phyloP scores from a whole-genome alignment of 352 stramenopile species.

The Albugo candida region DNA sequence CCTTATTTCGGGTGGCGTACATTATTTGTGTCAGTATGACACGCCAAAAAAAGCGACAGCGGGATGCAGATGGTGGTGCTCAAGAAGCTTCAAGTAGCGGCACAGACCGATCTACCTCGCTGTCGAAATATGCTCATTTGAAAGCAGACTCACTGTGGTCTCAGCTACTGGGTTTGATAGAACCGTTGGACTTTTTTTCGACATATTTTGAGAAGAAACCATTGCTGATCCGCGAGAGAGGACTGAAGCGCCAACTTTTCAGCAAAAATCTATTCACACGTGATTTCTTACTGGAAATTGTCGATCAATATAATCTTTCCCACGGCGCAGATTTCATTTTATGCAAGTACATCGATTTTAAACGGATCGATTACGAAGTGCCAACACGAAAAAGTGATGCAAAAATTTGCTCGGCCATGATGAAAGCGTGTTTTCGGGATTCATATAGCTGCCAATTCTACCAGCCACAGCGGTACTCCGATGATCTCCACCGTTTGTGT shows the following conservation, averaged over 20 bases:
- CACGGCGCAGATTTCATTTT: conserved; percentile 51
- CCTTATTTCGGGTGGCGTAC: too few species aligned
- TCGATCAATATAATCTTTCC: conserved; percentile 20
- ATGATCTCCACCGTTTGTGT: conserved; percentile 53
- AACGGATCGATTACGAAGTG: conserved; percentile 37
- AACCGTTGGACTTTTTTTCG: conserved; percentile 30
- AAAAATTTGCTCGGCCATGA: conserved; percentile 22
- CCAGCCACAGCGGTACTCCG: conserved; percentile 67
- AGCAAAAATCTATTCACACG: conserved; percentile 37
- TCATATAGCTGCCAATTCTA: conserved; percentile 80
- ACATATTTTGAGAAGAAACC: conserved; percentile 79
- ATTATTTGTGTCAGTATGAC: too few species aligned
- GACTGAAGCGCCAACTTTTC: conserved; percentile 19
- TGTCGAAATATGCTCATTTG: background rate
- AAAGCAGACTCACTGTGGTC: conserved; percentile 11
- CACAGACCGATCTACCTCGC: background rate
- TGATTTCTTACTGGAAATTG: conserved; percentile 39
- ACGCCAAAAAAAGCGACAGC: conserved; percentile 4
- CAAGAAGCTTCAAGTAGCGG: background rate
- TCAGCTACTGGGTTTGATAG: conserved; percentile 35
- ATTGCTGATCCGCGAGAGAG: conserved; percentile 32
- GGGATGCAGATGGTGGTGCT: conserved; percentile 17
- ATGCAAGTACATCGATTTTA: conserved; percentile 42
- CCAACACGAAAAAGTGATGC: conserved; percentile 8
- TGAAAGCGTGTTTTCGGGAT: conserved; percentile 20